Evolutionary conservation across 1,284 basidiomycete species (phyloP), one percentile per base, ranked within the genome.

Genomic region (Ceratobasidium sp.): DNA sequence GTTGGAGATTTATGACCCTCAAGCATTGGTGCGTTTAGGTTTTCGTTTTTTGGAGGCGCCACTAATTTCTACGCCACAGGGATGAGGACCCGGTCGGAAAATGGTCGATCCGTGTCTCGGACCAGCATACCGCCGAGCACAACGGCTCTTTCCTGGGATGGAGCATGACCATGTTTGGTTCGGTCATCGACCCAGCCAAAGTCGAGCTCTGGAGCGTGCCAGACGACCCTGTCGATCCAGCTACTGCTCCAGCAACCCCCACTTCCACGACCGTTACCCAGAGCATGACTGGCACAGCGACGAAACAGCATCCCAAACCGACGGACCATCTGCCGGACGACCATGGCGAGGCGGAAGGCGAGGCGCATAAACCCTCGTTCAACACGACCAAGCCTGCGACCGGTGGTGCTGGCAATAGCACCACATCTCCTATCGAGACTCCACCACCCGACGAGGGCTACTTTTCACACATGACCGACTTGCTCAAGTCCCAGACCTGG

Each of bases 1-100:
- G 95, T 0, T 99, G 97, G 97, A 92, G 88, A 23, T 99, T 99
- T 80, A 99, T 98, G 96, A 89, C 90, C 28, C 88, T 99, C 72
- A 99, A 99, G 82, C 97, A 99, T 80, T 99, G 97, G 97, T 95
- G 73, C 78, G 89, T 81, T 12, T 36, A 21, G 36, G 36, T 18
- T n/a, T 45, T 70, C 18, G 10, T 32, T 55, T 61, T 43, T 23
- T 41, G 16, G 4, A 21, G 10, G 36, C 30, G 12, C 28, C 28
- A 12, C 23, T 32, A n/a, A 45, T 45, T n/a, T 16, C 26, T 46
- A n/a, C 16, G 12, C 41, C 45, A 52, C 76, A 97, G 94, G 95
- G 96, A 92, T 59, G 97, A 99, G 82, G 85, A 92, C 78, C 92
- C 96, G 0, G 80, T 95, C n/a, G 97, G 97, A 16, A 87, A 89